A percentile compares a stretch with the other conserved stretches of the same genome.
These are phyloP conservation scores for Calonectria pseudoreteaudii DNA, from an alignment of 2,329 filamentous ascomycete species.

Conservation along the genomic window DNA sequence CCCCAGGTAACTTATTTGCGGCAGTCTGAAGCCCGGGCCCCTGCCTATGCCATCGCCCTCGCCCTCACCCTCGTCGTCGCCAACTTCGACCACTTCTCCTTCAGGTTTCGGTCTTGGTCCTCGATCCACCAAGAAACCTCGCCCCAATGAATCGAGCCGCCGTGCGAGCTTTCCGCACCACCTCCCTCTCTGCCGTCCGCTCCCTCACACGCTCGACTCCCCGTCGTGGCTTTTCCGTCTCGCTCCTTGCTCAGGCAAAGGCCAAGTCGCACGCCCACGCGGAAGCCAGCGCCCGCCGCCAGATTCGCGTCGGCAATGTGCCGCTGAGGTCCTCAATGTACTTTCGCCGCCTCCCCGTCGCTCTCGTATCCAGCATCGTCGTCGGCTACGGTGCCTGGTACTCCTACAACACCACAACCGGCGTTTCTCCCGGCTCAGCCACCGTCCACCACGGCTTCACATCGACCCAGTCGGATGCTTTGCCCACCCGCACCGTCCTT, in stretches of 20 bases:
- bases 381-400: slow-evolving; percentile 85
- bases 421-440: slow-evolving; percentile 46
- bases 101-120: slow-evolving; percentile 27
- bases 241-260: slow-evolving; percentile 70
- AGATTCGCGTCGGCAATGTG: slow-evolving; percentile 45
- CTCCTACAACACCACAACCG: slow-evolving; percentile 66
- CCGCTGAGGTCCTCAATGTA: slow-evolving; percentile 80
- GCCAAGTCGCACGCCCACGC: slow-evolving; percentile 51
- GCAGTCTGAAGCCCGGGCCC: neutral
- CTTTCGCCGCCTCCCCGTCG: slow-evolving; percentile 74
- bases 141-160: slow-evolving; percentile 79
- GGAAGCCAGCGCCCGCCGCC: slow-evolving; percentile 52
- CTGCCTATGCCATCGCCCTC: slow-evolving; percentile 21
- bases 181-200: slow-evolving; percentile 72
- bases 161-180: slow-evolving; percentile 75
- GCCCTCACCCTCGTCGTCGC: slow-evolving; percentile 12
- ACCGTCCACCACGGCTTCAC: slow-evolving; percentile 56
- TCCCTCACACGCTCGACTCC: slow-evolving; percentile 64
- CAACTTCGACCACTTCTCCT: slow-evolving; percentile 6
- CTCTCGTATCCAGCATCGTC: slow-evolving; percentile 73
- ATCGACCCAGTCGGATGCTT: slow-evolving; percentile 54
- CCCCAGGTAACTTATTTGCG: neutral
- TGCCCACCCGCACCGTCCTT: slow-evolving; percentile 75
- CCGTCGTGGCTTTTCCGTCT: slow-evolving; percentile 55
- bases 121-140: slow-evolving; percentile 25